phyloP scores from a whole-genome alignment of 495 filamentous ascomycete genomes.

The Saxispiralis lemnorum region DNA sequence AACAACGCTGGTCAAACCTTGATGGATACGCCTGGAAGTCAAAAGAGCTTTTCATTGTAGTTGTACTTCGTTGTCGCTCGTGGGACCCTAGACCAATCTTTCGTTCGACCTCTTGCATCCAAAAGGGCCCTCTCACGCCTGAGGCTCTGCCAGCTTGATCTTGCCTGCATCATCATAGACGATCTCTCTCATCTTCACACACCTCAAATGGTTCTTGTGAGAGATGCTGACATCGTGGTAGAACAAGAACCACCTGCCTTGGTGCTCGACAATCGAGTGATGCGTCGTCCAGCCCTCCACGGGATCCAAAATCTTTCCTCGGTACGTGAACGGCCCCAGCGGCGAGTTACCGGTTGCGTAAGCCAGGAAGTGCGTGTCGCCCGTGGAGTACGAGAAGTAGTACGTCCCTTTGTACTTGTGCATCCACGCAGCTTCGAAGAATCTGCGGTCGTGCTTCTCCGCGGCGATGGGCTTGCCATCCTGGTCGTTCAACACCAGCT shows the following conservation, averaged over 20 bases:
- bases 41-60: no score
- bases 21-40: no score
- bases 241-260: constrained; percentile 52
- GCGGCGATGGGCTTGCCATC: constrained; percentile 38
- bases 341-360: constrained; percentile 52
- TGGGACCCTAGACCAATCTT: no score
- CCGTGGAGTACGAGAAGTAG: constrained; percentile 62
- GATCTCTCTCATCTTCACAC: constrained; percentile 55
- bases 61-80: no score
- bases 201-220: constrained; percentile 47
- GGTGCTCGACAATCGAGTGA: constrained; percentile 57
- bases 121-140: constrained; percentile 8
- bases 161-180: constrained; percentile 46
- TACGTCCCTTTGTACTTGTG: constrained; percentile 46
- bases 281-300: constrained; percentile 66
- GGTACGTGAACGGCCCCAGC: constrained; percentile 52
- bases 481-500: constrained; percentile 41
- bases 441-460: constrained; percentile 53
- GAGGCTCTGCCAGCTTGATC: constrained; percentile 28
- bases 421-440: constrained; percentile 67
- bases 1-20: no score
- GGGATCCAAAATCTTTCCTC: constrained; percentile 51
- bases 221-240: constrained; percentile 54
- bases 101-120: no score
- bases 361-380: constrained; percentile 50